phyloP scores from a whole-genome alignment of 1,139 yeast species.

The Pneumocystis murina region DNA sequence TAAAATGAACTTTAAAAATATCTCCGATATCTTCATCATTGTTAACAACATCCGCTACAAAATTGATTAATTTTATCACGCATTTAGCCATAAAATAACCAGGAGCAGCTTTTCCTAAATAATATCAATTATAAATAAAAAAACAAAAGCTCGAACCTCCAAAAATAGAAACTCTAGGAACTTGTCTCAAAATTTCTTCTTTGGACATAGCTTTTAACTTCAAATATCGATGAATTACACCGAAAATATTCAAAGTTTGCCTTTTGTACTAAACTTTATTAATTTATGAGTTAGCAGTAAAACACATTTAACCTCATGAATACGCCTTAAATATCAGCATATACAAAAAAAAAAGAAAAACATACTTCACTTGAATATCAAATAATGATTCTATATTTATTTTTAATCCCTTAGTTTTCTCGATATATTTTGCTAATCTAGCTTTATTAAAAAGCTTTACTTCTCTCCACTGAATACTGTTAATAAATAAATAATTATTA shows the following conservation, averaged over 20 bases:
- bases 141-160: constrained; percentile 33
- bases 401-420: constrained; percentile 49
- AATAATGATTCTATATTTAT: constrained; percentile 58
- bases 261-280: constrained; percentile 43
- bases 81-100: constrained; percentile 92
- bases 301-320: neutral
- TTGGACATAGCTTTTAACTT: constrained; percentile 53
- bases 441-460: constrained; percentile 60
- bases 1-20: constrained; percentile 67
- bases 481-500: neutral
- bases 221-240: constrained; percentile 71
- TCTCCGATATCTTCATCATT: constrained; percentile 60
- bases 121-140: neutral
- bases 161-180: constrained; percentile 65
- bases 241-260: constrained; percentile 83
- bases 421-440: constrained; percentile 54
- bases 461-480: constrained; percentile 38
- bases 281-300: neutral
- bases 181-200: constrained; percentile 53
- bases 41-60: constrained; percentile 69
- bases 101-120: constrained; percentile 69
- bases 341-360: constrained; percentile 19
- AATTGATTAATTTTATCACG: constrained; percentile 69
- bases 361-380: constrained; percentile 87
- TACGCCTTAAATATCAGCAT: neutral